These are phyloP conservation scores for Podila clonocystis DNA, from an alignment of 192 early-diverging fungal species.

Conservation along the genomic window DNA sequence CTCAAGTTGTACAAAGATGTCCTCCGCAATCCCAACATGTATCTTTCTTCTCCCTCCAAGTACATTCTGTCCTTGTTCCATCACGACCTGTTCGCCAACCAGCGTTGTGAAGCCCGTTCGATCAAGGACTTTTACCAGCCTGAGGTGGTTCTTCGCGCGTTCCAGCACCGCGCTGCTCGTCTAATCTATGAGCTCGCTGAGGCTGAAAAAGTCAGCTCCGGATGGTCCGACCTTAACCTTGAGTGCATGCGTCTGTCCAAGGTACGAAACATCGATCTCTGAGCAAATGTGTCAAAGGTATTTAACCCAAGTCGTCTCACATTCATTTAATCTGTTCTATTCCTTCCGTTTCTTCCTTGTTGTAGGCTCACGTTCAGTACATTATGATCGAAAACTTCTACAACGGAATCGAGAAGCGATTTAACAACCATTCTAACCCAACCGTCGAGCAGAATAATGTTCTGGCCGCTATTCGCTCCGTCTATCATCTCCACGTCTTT, in stretches of 20 bases:
- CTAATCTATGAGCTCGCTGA: constrained; percentile 71
- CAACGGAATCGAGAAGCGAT: constrained; percentile 53
- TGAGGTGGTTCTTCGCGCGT: constrained; percentile 64
- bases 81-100: constrained; percentile 9
- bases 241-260: constrained; percentile 74
- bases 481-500: constrained; percentile 65
- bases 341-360: background rate
- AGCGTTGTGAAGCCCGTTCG: constrained; percentile 28
- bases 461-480: constrained; percentile 49
- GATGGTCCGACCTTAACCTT: constrained; percentile 77
- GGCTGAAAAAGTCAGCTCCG: constrained; percentile 59
- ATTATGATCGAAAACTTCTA: constrained; percentile 75
- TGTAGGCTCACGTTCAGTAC: constrained; percentile 78
- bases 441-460: constrained; percentile 38
- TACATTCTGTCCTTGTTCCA: constrained; percentile 30
- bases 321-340: background rate
- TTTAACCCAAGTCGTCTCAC: background rate
- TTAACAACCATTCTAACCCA: constrained; percentile 13
- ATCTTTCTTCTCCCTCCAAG: constrained; percentile 38
- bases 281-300: background rate
- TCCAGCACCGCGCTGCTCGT: constrained; percentile 74
- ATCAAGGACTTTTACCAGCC: constrained; percentile 56
- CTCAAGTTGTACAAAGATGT: constrained; percentile 65
- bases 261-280: constrained; percentile 5
- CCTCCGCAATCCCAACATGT: constrained; percentile 14